Conservation (phyloP, 352 stramenopile species). For the Phytopythium vexans region DNA sequence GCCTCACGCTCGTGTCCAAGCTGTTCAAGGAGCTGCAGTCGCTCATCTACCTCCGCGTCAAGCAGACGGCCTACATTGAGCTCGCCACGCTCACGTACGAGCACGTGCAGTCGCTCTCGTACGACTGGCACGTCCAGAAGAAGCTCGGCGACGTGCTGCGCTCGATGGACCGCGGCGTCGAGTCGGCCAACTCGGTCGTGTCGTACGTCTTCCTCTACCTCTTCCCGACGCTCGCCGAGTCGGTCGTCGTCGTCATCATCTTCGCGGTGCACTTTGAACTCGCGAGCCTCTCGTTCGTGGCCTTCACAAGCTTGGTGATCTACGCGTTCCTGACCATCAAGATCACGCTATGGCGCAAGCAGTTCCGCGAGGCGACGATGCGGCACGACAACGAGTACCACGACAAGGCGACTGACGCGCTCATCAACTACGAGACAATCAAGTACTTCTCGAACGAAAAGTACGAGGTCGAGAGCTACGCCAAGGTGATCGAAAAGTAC, state of each 20-base stretch:
- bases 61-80: slow-evolving; percentile 98
- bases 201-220: slow-evolving; percentile 98
- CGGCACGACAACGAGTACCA: slow-evolving; percentile 98
- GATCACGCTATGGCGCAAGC: slow-evolving; percentile 97
- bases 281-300: slow-evolving; percentile 87
- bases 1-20: slow-evolving; percentile 83
- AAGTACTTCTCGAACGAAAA: slow-evolving; percentile 97
- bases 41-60: slow-evolving; percentile 94
- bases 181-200: slow-evolving; percentile 94
- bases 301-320: slow-evolving; percentile 94
- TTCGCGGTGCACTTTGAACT: slow-evolving; percentile 93
- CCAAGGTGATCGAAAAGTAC: slow-evolving; percentile 91
- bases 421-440: slow-evolving; percentile 99
- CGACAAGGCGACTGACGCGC: slow-evolving; percentile 94
- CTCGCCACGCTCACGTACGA: slow-evolving; percentile 94
- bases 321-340: slow-evolving; percentile 96
- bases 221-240: slow-evolving; percentile 93
- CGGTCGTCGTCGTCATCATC: slow-evolving; percentile 93
- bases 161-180: slow-evolving; percentile 90
- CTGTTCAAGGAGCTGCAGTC: slow-evolving; percentile 95
- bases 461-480: slow-evolving; percentile 92
- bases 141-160: slow-evolving; percentile 96
- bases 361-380: slow-evolving; percentile 94
- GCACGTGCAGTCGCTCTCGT: slow-evolving; percentile 94
- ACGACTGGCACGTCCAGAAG: slow-evolving; percentile 98